Base-by-base conservation (phyloP, 306 rosid genomes). In the Cicer judaicum region DNA sequence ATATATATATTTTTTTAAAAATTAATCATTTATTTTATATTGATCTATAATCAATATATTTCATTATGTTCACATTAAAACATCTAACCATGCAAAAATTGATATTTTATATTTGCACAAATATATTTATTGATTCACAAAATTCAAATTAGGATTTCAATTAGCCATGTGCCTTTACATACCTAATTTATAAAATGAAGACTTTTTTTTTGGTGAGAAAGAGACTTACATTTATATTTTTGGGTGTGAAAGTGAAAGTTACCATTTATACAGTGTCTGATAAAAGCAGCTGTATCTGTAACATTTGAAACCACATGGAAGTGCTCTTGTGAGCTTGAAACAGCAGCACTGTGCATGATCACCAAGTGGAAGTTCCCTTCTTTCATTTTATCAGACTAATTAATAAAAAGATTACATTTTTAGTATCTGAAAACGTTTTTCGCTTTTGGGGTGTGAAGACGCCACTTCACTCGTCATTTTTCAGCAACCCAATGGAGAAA, bases 401-500 rank as follows among this genome's bases (percentile, higher is more conserved):
- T 4, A 36, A 64, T 10, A 64, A 36, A 77, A 40, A 43, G 7
- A 43, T 16, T 11, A 52, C 16, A 24, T 59, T 59, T 74, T 74
- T 64, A 13, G 19, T 42, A 6, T 43, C 64, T 66, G 73, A 72
- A 74, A 19, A 47, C 66, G 49, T 7, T 77, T 64, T 68, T 14
- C 39, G 29, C 50, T 60, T 44, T 44, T 19, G 61, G 61, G 76
- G 21, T 43, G 68, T 71, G 75, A 7, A 60, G 66, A 7, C 1
- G 18, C 43, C 66, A 38, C 50, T 8, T 68, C 38, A 54, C 49
- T 83, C 70, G 2, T 66, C 73, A 16, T 68, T 70, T 70, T 64
- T 70, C 54, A 47, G 43, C 64, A 49, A 49, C 52, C 73, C 24
- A 64, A 81, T 85, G 88, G 85, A 76, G 71, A 60, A 78, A 36